Evolutionary conservation across 1,284 basidiomycete species (phyloP).

Genomic region (Agaricales sp.): DNA sequence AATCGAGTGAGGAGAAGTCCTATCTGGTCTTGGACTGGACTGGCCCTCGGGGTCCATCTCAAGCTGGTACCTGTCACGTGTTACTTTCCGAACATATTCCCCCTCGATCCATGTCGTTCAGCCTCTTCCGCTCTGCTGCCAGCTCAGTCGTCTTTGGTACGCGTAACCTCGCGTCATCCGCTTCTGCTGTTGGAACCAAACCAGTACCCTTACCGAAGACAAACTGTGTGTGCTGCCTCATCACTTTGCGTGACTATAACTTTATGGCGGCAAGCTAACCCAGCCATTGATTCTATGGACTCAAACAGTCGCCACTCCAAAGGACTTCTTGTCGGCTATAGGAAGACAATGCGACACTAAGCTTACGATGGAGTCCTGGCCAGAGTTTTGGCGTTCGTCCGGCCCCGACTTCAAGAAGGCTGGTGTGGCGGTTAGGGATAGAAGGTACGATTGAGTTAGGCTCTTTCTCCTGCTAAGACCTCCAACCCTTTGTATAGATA

Average conservation of each 20-base stretch:
- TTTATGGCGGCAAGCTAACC: not conserved
- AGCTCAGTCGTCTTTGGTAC: not conserved
- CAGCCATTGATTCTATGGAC: slow-evolving; percentile 25
- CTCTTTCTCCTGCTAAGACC: slow-evolving; percentile 3
- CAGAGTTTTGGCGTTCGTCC: slow-evolving; percentile 50
- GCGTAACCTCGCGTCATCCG: not conserved
- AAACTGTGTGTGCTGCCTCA: not conserved
- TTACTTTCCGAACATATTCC: no score
- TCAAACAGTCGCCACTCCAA: slow-evolving; percentile 38
- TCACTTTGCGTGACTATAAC: not conserved
- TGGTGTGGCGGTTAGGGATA: slow-evolving; percentile 54
- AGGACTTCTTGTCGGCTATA: slow-evolving; percentile 63
- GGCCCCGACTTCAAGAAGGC: slow-evolving; percentile 51
- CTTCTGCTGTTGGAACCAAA: not conserved
- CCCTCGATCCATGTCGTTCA: not conserved
- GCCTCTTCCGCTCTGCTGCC: not conserved
- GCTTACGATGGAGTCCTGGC: slow-evolving; percentile 42
- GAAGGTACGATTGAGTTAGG: slow-evolving; percentile 34
- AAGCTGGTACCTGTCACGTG: not conserved
- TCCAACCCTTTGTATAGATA: slow-evolving; percentile 35
- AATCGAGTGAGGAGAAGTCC: not conserved
- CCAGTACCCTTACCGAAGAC: not conserved
- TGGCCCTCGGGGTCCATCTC: not conserved
- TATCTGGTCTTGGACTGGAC: not conserved
- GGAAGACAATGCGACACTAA: slow-evolving; percentile 59